A percentile compares a stretch with the other conserved stretches of the same genome.
Evolutionary conservation across 2,329 filamentous ascomycete genomes (phyloP).

Genomic region (Fusarium sp.): DNA sequence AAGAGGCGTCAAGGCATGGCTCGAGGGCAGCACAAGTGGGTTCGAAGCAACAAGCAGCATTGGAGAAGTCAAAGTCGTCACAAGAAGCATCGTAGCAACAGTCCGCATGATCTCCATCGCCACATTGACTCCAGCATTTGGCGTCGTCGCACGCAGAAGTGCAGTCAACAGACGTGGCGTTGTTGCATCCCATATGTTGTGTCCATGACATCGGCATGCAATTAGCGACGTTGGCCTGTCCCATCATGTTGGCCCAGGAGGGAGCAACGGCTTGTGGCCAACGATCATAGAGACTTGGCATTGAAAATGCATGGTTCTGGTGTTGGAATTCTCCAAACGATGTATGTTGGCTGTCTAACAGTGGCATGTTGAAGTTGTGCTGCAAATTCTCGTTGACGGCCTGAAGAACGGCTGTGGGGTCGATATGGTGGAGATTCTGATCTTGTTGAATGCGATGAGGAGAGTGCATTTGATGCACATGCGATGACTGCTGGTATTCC

Average conservation of each 20-base stretch:
- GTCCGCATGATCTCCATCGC: constrained; percentile 43
- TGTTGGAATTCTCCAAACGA: constrained; percentile 30
- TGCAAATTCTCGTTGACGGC: constrained; percentile 32
- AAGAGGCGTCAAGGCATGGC: constrained; percentile 50
- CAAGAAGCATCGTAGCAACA: constrained; percentile 51
- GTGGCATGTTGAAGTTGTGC: constrained; percentile 24
- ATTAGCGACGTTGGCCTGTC: constrained; percentile 13
- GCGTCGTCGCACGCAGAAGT: constrained; percentile 46
- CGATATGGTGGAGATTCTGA: constrained; percentile 25
- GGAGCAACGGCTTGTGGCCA: constrained; percentile 21
- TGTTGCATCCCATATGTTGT: constrained; percentile 39
- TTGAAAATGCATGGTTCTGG: constrained; percentile 17
- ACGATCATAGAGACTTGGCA: constrained; percentile 4
- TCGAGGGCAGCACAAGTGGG: constrained; percentile 47
- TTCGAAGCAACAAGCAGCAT: constrained; percentile 42
- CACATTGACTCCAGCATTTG: constrained; percentile 48
- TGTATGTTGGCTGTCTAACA: constrained; percentile 14
- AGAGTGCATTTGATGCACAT: constrained; percentile 25
- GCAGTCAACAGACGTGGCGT: constrained; percentile 47
- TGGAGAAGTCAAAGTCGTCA: constrained; percentile 35
- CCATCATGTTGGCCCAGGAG: constrained; percentile 30
- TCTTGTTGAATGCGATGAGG: constrained; percentile 20
- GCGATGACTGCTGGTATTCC: constrained; percentile 22
- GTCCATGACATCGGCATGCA: constrained; percentile 32
- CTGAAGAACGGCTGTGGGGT: constrained; percentile 37